phyloP scores from a whole-genome alignment of 2,329 filamentous ascomycete species.

The Exophiala alcalophila region DNA sequence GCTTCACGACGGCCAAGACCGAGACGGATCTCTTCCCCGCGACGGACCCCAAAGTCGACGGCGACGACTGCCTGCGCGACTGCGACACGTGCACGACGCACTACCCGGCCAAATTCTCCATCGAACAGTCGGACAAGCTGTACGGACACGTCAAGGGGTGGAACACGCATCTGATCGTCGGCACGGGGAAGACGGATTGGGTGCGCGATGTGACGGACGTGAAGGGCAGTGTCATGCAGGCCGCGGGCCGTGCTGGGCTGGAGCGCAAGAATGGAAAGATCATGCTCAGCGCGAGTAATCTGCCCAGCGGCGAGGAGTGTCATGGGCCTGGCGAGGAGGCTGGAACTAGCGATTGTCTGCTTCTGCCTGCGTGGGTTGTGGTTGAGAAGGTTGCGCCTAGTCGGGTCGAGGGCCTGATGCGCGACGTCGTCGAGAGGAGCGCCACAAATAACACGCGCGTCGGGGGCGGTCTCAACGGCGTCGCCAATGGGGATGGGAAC shows the following conservation, averaged over 20 bases:
- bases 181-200: conserved; percentile 96
- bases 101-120: conserved; percentile 69
- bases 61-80: conserved; percentile 84
- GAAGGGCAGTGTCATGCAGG: conserved; percentile 79
- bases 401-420: conserved; percentile 24
- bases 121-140: conserved; percentile 73
- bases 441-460: conserved; percentile 21
- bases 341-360: conserved; percentile 25
- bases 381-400: conserved; percentile 27
- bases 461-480: neutral
- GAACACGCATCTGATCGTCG: conserved; percentile 85
- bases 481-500: neutral
- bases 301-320: conserved; percentile 22
- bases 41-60: conserved; percentile 73
- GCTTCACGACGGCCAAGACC: conserved; percentile 49
- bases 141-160: conserved; percentile 85
- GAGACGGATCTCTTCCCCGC: conserved; percentile 65
- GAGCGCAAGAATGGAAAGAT: conserved; percentile 26
- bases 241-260: conserved; percentile 53
- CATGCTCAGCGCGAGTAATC: conserved; percentile 29
- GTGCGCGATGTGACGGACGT: conserved; percentile 84
- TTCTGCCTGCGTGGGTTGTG: conserved; percentile 29
- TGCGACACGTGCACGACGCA: conserved; percentile 76
- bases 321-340: conserved; percentile 11
- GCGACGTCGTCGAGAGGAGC: conserved; percentile 25